Conservation (phyloP, 768 basidiomycete species). For the Gymnopilus dilepis region DNA sequence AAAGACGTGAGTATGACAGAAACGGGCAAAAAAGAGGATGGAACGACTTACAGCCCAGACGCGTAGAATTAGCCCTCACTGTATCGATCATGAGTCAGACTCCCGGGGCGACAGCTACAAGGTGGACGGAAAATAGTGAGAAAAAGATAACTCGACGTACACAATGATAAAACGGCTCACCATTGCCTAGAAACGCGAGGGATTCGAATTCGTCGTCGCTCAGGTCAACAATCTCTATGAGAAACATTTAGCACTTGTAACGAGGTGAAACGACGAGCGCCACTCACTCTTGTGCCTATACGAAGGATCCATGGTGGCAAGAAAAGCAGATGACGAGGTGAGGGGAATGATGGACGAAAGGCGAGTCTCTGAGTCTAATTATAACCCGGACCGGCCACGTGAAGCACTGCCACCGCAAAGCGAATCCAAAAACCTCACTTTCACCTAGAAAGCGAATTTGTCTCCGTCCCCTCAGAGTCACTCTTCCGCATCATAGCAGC, state of each 20-base stretch:
- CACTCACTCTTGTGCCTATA: constrained; percentile 34
- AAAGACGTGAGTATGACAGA: constrained; percentile 29
- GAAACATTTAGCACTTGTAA: constrained; percentile 28
- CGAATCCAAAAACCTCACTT: too few species aligned
- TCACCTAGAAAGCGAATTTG: too few species aligned
- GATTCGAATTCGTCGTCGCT: constrained; percentile 27
- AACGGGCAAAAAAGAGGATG: constrained; percentile 30
- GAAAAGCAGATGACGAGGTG: not conserved
- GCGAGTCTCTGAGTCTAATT: too few species aligned
- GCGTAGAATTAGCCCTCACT: constrained; percentile 29
- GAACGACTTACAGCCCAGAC: constrained; percentile 30
- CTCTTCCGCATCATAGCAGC: too few species aligned
- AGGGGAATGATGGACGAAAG: too few species aligned
- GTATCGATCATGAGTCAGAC: constrained; percentile 26
- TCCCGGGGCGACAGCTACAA: constrained; percentile 30
- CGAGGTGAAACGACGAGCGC: constrained; percentile 29
- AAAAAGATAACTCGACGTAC: constrained; percentile 28
- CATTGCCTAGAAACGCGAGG: constrained; percentile 28
- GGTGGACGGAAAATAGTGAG: constrained; percentile 30
- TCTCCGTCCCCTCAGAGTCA: too few species aligned
- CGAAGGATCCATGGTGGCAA: constrained; percentile 23
- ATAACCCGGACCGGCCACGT: too few species aligned
- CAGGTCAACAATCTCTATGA: constrained; percentile 31
- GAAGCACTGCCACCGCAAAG: too few species aligned
- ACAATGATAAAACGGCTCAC: constrained; percentile 31